Evolutionary conservation across 306 rosid species (phyloP), one percentile per base, ranked within the genome.

Genomic region (Comarum palustre): DNA sequence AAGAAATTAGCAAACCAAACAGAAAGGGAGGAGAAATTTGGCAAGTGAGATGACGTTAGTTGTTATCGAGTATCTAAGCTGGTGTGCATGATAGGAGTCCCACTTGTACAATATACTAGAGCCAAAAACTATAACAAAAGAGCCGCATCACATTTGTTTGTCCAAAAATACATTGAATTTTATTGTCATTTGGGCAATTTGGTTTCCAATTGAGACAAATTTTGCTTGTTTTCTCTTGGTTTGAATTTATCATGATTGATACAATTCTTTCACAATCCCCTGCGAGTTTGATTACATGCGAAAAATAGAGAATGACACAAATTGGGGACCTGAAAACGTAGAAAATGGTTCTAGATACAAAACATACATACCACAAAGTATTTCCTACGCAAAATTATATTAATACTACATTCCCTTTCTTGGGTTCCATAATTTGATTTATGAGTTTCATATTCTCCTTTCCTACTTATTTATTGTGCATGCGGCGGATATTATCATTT

Each of bases 71-170:
- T 54, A 27, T 4, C 13, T 87, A 88, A 93, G 98, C 97, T 93
- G 98, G 91, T 83, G 71, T 83, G 88, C 96, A 87, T 84, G 86
- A 87, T 75, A 77, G 2, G 24, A 54, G 31, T 8, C 60, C 60
- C 29, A 10, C 60, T 54, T 7, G 25, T 51, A 51, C 12, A 17
- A 50, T 19, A 50, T 19, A 50, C 55, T 2, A 17, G 2, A 50
- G 4, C 25, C 55, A 6, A 51, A 19, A 50, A 19, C 24, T 6
- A 19, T 19, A 19, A 19, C 25, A 50, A 50, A 51, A n/a, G 22
- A 19, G 12, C 24, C 57, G 8, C 25, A n/a, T 51, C 57, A 51
- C 25, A 51, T 19, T 51, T 39, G 2, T 39, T 39, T 8, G 42
- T 39, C 42, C 42, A 39, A 1, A 39, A 39, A 39, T n/a, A 51